Evolutionary conservation across 2,329 filamentous ascomycete genomes (phyloP).

Genomic region (Malbranchea cinnamomea): DNA sequence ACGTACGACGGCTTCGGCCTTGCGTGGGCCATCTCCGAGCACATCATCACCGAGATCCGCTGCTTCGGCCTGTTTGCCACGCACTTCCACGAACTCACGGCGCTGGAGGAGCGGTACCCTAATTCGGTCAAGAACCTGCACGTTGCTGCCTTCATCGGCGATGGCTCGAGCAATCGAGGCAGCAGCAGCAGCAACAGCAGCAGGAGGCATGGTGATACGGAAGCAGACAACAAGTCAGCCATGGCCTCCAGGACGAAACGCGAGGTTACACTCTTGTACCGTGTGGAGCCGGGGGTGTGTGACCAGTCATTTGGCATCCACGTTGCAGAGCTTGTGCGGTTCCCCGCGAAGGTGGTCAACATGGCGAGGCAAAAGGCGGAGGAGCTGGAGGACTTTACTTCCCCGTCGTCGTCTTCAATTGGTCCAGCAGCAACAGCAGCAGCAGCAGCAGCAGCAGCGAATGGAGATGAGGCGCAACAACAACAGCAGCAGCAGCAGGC

Average conservation of each 20-base stretch:
- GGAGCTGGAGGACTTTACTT: constrained; percentile 80
- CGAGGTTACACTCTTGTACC: constrained; percentile 91
- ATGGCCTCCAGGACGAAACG: constrained; percentile 40
- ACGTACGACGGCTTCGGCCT: constrained; percentile 97
- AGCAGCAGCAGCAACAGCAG: too few relatives aligned
- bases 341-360: constrained; percentile 90
- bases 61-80: constrained; percentile 94
- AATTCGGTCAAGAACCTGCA: constrained; percentile 79
- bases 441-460: constrained; percentile 28
- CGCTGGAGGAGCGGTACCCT: constrained; percentile 69
- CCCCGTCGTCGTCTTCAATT: too few relatives aligned
- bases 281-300: constrained; percentile 87
- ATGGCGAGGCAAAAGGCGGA: constrained; percentile 99
- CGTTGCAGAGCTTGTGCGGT: constrained; percentile 89
- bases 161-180: constrained; percentile 25
- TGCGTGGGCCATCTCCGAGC: constrained; percentile 98
- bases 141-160: constrained; percentile 80
- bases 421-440: constrained; percentile 16
- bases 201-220: too few relatives aligned
- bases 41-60: constrained; percentile 89
- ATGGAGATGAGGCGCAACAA: constrained; percentile 28
- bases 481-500: constrained; percentile 31
- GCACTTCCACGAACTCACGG: constrained; percentile 95
- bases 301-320: constrained; percentile 98
- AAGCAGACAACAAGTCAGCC: constrained; percentile 34